Base-by-base conservation (phyloP, 116 monocot genomes). In the Trichopus zeylanicus region DNA sequence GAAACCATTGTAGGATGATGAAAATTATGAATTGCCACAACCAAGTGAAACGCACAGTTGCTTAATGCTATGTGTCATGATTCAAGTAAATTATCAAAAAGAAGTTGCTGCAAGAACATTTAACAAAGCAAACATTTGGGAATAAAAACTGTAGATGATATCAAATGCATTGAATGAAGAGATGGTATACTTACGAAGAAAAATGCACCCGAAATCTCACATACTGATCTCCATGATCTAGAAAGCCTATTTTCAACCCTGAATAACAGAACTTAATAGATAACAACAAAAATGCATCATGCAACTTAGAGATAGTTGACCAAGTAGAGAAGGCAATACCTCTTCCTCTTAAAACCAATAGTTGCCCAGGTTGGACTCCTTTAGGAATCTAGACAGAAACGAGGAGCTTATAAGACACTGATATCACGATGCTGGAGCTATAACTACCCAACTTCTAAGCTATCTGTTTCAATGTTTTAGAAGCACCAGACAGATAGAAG, bases 381-480 rank as follows among this genome's bases (percentile, higher is more conserved):
- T 69, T 82, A 8, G 97, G 97, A 78, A 97, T 97, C 97, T 90
- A 75, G 29, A n/a, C n/a, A n/a, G n/a, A n/a, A n/a, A n/a, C n/a
- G n/a, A n/a, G n/a, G n/a, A n/a, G n/a, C n/a, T n/a, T n/a, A n/a
- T n/a, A n/a, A n/a, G n/a, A n/a, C n/a, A n/a, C n/a, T n/a, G n/a
- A n/a, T n/a, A n/a, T n/a, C n/a, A n/a, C n/a, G n/a, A n/a, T n/a
- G n/a, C n/a, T n/a, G n/a, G n/a, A n/a, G n/a, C n/a, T n/a, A n/a
- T n/a, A n/a, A n/a, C n/a, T n/a, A n/a, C n/a, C n/a, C n/a, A n/a
- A n/a, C n/a, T n/a, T n/a, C n/a, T n/a, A n/a, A n/a, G n/a, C n/a
- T n/a, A n/a, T n/a, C n/a, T n/a, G n/a, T n/a, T n/a, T n/a, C n/a
- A n/a, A n/a, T n/a, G n/a, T n/a, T n/a, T n/a, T n/a, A n/a, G n/a